These are phyloP conservation scores for Lecanoromycetidae sp. DNA, from an alignment of 2,329 filamentous ascomycete species.

Conservation along the genomic window DNA sequence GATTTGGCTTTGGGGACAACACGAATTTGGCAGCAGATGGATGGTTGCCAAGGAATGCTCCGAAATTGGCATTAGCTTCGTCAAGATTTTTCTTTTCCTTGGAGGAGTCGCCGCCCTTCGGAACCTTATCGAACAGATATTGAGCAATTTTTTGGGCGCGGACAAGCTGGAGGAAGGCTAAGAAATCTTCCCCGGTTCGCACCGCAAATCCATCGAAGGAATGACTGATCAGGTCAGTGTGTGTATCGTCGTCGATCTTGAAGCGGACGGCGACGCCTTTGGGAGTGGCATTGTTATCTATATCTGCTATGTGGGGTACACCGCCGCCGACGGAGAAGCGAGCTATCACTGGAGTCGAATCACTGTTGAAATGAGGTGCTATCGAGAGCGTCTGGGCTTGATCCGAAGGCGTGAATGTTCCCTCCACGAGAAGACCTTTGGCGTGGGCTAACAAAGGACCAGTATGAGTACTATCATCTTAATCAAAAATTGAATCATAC, in stretches of 20 bases:
- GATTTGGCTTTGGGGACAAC: slow-evolving; percentile 2
- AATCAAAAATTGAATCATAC: neutral
- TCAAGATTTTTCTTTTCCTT: slow-evolving; percentile 5
- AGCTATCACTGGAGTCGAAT: slow-evolving; percentile 7
- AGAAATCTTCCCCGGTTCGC: slow-evolving; percentile 5
- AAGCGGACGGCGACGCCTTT: slow-evolving; percentile 8
- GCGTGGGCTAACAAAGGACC: neutral
- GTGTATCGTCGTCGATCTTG: slow-evolving; percentile 2
- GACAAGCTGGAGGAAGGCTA: slow-evolving; percentile 5
- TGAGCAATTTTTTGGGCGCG: neutral
- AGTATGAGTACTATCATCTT: neutral
- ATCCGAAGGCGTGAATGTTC: slow-evolving; percentile 3
- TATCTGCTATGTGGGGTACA: slow-evolving; percentile 2
- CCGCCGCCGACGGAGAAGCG: slow-evolving; percentile 6
- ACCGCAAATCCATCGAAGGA: slow-evolving; percentile 5
- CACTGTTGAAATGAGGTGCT: slow-evolving; percentile 6
- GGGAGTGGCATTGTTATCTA: slow-evolving; percentile 7
- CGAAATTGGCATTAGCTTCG: slow-evolving; percentile 1
- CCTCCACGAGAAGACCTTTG: slow-evolving; percentile 6
- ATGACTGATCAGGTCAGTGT: slow-evolving; percentile 5
- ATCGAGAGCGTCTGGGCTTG: slow-evolving; percentile 6
- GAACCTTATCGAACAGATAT: neutral
- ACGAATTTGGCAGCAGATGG: slow-evolving; percentile 4
- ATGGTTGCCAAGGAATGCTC: slow-evolving; percentile 5
- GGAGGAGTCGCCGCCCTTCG: neutral